Conservation (phyloP, 208 protist genomes). For the Wallacemonas sp. region DNA sequence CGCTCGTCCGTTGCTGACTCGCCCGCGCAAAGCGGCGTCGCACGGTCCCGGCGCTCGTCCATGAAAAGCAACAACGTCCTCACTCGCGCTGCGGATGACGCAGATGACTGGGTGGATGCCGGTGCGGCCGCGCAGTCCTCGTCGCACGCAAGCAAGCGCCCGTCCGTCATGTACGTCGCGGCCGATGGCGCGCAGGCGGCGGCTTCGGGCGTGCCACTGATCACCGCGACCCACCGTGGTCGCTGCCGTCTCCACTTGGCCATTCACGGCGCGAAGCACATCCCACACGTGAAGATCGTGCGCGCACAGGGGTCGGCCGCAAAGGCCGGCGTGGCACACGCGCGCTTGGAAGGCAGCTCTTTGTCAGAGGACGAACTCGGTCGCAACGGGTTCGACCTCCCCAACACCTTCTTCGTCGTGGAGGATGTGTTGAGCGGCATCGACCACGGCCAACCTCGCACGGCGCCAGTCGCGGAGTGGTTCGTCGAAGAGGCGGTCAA, state of each 20-base stretch:
- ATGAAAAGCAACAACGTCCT: neutral
- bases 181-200: neutral
- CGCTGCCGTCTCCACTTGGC: constrained; percentile 51
- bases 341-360: constrained; percentile 13
- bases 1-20: too few relatives aligned
- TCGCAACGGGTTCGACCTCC: constrained; percentile 37
- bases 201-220: neutral
- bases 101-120: too few relatives aligned
- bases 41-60: neutral
- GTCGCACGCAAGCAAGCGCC: too few relatives aligned
- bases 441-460: constrained; percentile 21
- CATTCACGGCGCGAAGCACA: constrained; percentile 52
- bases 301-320: neutral
- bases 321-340: neutral
- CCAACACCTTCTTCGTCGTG: constrained; percentile 72
- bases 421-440: constrained; percentile 70
- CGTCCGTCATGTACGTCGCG: constrained; percentile 9
- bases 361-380: constrained; percentile 25
- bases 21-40: neutral
- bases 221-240: neutral
- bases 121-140: too few relatives aligned
- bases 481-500: constrained; percentile 52
- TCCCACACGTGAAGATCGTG: constrained; percentile 53
- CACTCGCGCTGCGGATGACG: neutral
- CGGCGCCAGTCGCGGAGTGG: constrained; percentile 55